These are phyloP conservation scores for Diaporthe caulivora DNA, from an alignment of 2,329 filamentous ascomycete genomes.

Conservation along the genomic window DNA sequence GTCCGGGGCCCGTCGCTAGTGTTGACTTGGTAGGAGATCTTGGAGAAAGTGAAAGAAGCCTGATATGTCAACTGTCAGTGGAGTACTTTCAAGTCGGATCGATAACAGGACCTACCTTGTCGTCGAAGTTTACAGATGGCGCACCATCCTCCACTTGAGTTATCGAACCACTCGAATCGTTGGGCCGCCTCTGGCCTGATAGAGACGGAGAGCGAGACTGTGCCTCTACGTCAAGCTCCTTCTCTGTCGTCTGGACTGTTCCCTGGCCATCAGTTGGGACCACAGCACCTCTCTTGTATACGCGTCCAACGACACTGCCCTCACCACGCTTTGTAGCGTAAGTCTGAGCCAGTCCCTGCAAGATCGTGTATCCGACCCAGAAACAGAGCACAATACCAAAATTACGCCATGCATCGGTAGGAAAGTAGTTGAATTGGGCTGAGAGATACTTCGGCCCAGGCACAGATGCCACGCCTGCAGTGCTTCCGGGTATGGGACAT, in stretches of 20 bases:
- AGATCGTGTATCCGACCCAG: not conserved
- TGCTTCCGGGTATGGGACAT: slow-evolving; percentile 3
- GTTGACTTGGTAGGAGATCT: slow-evolving; percentile 77
- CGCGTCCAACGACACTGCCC: not conserved
- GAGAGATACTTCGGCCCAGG: not conserved
- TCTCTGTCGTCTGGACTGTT: not conserved
- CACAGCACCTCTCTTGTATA: not conserved
- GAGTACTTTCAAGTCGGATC: no score
- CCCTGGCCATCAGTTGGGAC: not conserved
- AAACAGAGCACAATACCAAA: not conserved
- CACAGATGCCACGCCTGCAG: not conserved
- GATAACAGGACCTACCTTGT: slow-evolving; percentile 76
- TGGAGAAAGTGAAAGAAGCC: slow-evolving; percentile 79
- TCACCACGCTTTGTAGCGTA: not conserved
- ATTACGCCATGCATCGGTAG: not conserved
- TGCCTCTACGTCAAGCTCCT: slow-evolving; percentile 3
- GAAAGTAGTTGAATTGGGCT: not conserved
- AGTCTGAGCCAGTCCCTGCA: not conserved
- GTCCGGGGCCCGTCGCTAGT: slow-evolving; percentile 71
- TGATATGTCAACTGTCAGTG: slow-evolving; percentile 37
- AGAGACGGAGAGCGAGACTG: not conserved
- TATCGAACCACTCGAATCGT: not conserved
- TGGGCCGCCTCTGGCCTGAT: not conserved
- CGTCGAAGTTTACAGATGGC: slow-evolving; percentile 62
- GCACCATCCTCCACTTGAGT: not conserved